phyloP scores from a whole-genome alignment of 1,139 yeast species.

The Candida mesenterica region DNA sequence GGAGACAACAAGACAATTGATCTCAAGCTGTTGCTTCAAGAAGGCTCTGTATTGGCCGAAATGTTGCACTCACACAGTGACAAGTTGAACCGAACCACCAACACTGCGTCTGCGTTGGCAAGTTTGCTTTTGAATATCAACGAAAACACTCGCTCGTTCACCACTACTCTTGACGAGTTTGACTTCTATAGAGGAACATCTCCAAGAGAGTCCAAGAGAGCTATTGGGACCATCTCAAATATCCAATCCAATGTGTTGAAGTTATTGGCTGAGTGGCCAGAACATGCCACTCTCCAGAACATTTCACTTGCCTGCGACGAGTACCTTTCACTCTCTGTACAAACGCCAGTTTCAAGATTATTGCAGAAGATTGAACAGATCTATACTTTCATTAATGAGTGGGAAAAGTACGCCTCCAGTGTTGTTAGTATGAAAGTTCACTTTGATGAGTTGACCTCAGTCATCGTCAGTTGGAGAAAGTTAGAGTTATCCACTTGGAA shows the following conservation, averaged over 20 bases:
- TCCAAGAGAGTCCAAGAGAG: constrained; percentile 57
- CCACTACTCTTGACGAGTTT: constrained; percentile 24
- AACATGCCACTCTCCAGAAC: constrained; percentile 83
- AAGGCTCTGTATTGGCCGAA: constrained; percentile 34
- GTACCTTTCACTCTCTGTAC: constrained; percentile 57
- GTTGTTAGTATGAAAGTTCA: constrained; percentile 63
- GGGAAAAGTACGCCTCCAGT: constrained; percentile 90
- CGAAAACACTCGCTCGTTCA: constrained; percentile 22
- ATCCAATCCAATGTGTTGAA: constrained; percentile 47
- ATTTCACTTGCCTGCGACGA: constrained; percentile 67
- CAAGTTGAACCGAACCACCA: constrained; percentile 21
- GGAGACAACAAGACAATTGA: constrained; percentile 13
- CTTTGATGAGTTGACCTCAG: constrained; percentile 56
- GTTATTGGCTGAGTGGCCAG: constrained; percentile 83
- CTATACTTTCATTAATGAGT: constrained; percentile 76
- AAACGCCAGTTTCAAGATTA: constrained; percentile 73
- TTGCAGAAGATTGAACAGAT: constrained; percentile 85
- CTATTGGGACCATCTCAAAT: constrained; percentile 51
- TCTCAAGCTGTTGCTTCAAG: constrained; percentile 32
- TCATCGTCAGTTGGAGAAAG: constrained; percentile 89
- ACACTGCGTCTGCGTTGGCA: constrained; percentile 38
- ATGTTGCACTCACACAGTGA: constrained; percentile 19
- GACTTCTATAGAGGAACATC: constrained; percentile 74
- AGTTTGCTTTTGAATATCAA: constrained; percentile 43
- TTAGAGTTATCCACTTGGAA: constrained; percentile 87